Percentiles rank a stretch among this genome's conserved stretches.
phyloP scores from a whole-genome alignment of 768 basidiomycete genomes.

The Mycena sanguinolenta region DNA sequence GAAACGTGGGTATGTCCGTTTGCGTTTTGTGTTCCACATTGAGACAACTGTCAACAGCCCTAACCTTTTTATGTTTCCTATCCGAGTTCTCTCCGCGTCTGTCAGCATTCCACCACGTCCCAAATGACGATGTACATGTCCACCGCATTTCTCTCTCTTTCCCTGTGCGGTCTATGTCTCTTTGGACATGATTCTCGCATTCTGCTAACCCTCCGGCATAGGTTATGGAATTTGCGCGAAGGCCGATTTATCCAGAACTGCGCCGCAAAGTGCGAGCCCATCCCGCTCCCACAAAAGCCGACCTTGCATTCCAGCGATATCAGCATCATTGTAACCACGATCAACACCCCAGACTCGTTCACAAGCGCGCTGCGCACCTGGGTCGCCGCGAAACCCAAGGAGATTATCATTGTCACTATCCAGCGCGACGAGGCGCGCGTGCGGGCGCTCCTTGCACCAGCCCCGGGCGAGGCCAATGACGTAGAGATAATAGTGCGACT shows the following conservation, averaged over 20 bases:
- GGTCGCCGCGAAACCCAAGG: background rate
- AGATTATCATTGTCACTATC: background rate
- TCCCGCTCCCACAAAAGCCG: background rate
- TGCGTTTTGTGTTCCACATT: no score
- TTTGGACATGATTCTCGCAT: no score
- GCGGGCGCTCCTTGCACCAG: background rate
- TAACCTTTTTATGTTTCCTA: no score
- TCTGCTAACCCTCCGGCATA: background rate
- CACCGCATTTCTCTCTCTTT: no score
- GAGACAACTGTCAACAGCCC: no score
- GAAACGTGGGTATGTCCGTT: no score
- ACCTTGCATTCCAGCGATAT: background rate
- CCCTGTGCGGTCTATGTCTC: no score
- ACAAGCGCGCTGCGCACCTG: background rate
- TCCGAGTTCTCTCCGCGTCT: no score
- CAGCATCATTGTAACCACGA: background rate
- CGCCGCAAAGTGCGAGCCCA: background rate
- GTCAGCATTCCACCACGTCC: no score
- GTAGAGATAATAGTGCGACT: background rate
- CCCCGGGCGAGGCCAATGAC: background rate
- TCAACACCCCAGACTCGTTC: background rate
- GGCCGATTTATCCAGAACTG: background rate
- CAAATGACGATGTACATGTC: no score
- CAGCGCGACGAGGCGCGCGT: background rate
- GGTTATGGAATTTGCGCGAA: background rate